Percentiles rank a stretch among this genome's conserved stretches.
Conservation (phyloP, 1,284 basidiomycete genomes). For the Boletus chippewaensis region DNA sequence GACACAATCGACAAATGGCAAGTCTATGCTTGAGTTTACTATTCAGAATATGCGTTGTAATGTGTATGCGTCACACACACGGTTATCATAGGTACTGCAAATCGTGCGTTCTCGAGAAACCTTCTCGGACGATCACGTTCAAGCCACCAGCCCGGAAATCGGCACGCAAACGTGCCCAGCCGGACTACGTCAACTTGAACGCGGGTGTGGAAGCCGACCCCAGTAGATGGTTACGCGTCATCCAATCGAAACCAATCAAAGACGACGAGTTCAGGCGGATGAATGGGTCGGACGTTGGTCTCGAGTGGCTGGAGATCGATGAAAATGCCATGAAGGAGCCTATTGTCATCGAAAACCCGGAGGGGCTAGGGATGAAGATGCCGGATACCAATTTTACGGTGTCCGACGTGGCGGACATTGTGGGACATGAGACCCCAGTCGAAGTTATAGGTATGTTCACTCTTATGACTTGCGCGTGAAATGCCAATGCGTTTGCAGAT, state of each 20-base stretch:
- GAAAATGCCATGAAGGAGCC: constrained; percentile 69
- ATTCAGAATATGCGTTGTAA: constrained; percentile 11
- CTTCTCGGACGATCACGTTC: constrained; percentile 59
- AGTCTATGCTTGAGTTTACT: constrained; percentile 20
- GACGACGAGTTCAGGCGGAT: constrained; percentile 59
- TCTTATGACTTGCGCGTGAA: background rate
- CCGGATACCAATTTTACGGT: constrained; percentile 63
- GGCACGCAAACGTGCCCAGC: constrained; percentile 58
- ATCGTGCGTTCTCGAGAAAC: constrained; percentile 52
- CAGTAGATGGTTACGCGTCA: constrained; percentile 58
- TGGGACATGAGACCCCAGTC: constrained; percentile 73
- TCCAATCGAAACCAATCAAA: constrained; percentile 58
- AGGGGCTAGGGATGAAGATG: constrained; percentile 84
- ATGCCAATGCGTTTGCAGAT: constrained; percentile 42
- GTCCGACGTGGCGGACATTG: constrained; percentile 70
- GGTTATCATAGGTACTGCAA: constrained; percentile 57
- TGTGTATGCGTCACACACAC: constrained; percentile 12
- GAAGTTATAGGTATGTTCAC: constrained; percentile 77
- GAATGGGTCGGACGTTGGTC: constrained; percentile 55
- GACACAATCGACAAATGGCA: constrained; percentile 57
- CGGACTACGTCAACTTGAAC: constrained; percentile 72
- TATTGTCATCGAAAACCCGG: constrained; percentile 65
- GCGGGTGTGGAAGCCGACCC: constrained; percentile 57
- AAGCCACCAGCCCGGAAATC: constrained; percentile 76
- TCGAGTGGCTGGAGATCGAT: constrained; percentile 69